These are phyloP conservation scores for Firmiana major DNA, from an alignment of 345 rosid genomes.

Conservation along the genomic window DNA sequence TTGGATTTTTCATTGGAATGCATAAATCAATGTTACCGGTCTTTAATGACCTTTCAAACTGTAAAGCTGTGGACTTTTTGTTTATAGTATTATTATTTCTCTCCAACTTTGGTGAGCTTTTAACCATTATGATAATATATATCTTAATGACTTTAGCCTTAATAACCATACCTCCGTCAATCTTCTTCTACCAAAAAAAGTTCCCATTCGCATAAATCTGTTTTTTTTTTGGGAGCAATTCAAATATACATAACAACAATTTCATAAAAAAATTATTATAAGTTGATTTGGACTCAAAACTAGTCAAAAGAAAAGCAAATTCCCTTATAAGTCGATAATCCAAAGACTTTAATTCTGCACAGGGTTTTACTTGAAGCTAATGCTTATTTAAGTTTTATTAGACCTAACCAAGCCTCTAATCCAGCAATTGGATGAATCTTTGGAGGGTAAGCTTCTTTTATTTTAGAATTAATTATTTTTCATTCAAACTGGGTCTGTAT, in stretches of 20 bases:
- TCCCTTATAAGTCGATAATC: too few species aligned
- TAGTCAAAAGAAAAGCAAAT: too few species aligned
- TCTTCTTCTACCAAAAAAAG: neutral
- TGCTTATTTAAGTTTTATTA: too few species aligned
- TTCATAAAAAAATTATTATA: too few species aligned
- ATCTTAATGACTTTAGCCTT: neutral
- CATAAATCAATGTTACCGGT: neutral
- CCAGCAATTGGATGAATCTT: neutral
- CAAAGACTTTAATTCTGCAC: neutral
- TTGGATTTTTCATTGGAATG: neutral
- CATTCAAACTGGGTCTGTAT: neutral
- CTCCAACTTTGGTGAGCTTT: constrained; percentile 12
- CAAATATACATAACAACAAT: too few species aligned
- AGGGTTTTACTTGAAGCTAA: neutral
- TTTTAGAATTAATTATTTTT: neutral
- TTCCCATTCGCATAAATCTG: too few species aligned
- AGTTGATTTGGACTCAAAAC: too few species aligned
- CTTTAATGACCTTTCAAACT: constrained; percentile 9
- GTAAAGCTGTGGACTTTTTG: constrained; percentile 14
- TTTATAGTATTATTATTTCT: neutral
- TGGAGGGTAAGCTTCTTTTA: neutral
- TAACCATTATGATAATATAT: constrained; percentile 1
- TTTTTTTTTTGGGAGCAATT: too few species aligned
- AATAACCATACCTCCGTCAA: neutral
- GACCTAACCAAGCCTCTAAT: too few species aligned